Evolutionary conservation across 805 yeast species (phyloP), one percentile per base, ranked within the genome.

Genomic region (Starmerella stigmatis): DNA sequence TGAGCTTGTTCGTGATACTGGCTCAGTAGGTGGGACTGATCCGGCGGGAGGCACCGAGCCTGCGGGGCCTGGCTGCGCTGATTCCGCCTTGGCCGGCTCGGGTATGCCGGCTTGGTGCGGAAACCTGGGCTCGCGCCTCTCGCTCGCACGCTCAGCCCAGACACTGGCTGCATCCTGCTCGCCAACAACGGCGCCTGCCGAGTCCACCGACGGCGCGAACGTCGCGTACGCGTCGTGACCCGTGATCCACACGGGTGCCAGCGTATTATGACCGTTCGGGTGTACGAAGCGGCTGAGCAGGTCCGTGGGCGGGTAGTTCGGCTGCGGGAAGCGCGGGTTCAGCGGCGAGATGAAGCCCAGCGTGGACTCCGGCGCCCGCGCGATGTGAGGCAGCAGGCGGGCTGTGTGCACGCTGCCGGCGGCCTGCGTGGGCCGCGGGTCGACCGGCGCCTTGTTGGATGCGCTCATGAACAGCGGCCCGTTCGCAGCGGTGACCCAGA

Each of bases 401-500:
- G 86, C 68, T n/a, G 78, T 59, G 38, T 72, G 70, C 57, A 83
- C 79, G 12, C 79, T 79, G 25, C 78, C 79, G 9, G 84, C 85
- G 4, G 82, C 71, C 2, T 72, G 64, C 2, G 82, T 75, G 41
- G 76, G 78, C 50, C 94, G 75, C 36, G 79, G 75, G 59, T 92
- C 97, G 43, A 86, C 64, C 17, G 73, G 66, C 0, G 96, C 84
- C 56, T 76, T 81, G 23, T 74, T 71, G 27, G 75, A 71, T 29
- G 80, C 64, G 0, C 94, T 80, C 5, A 94, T 73, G 59, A 92
- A 89, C 41, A 92, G 67, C 12, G 96, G 94, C 32, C 79, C 86
- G 33, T 74, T 73, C 16, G 74, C 73, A 3, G 81, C 76, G 9
- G 74, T 64, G 27, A 79, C 62, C 47, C 71, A 74, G 49, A 74